Evolutionary conservation across 73 alveolate genomes (phyloP), one percentile per base, ranked within the genome.

Genomic region (Breviolum minutum): DNA sequence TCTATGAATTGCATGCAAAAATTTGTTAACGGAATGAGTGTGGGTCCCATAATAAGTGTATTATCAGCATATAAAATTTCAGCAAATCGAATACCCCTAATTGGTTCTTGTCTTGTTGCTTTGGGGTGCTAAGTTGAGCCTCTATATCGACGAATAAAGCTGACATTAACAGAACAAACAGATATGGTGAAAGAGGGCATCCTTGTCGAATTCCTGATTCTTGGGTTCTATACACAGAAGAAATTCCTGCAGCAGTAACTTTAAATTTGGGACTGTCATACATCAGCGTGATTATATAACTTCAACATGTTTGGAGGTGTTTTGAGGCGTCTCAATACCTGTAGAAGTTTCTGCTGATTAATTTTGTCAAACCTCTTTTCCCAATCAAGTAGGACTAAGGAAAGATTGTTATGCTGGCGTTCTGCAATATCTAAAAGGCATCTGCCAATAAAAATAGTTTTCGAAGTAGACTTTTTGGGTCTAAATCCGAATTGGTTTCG

Each of bases 401-500:
- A n/a, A n/a, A n/a, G n/a, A n/a, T n/a, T n/a, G n/a, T n/a, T n/a
- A n/a, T n/a, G n/a, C n/a, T n/a, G n/a, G n/a, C n/a, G n/a, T n/a
- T n/a, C n/a, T n/a, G n/a, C n/a, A n/a, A n/a, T n/a, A n/a, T n/a
- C n/a, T n/a, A 11, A 84, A 61, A 84, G 68, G 13, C 93, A 8
- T 8, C 76, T 20, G 20, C 77, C 93, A 26, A 84, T 61, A 61
- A 84, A 84, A 9, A 84, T 22, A 19, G 93, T 63, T 54, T 84
- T 71, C 54, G 93, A 24, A 29, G 93, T 84, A 9, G 93, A 60
- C 26, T 84, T 84, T 60, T 84, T 84, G 13, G 93, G 93, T 2
- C 93, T 19, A 84, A 84, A 84, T 7, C 93, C 93, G 63, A 2
- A 84, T 60, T 84, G 93, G 29, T 14, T n/a, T n/a, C n/a, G n/a